Evolutionary conservation across 2,329 filamentous ascomycete genomes (phyloP).

Genomic region (Sporothrix phasma): DNA sequence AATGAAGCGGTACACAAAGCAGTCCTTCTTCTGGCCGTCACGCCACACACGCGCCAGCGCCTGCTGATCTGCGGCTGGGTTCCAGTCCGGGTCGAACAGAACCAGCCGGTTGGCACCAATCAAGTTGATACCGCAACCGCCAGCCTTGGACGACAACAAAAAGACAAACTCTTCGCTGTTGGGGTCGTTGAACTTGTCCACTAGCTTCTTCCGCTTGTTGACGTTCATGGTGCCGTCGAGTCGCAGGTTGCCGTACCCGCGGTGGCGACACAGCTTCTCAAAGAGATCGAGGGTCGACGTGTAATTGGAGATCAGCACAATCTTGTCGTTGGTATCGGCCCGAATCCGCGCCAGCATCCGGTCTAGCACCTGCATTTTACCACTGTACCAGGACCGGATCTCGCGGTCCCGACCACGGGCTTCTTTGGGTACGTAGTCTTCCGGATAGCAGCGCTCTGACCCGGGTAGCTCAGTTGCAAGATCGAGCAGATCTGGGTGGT

Average conservation of each 20-base stretch:
- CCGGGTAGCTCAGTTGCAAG: slow-evolving; percentile 77
- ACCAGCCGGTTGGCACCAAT: slow-evolving; percentile 92
- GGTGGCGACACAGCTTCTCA: slow-evolving; percentile 75
- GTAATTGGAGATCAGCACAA: slow-evolving; percentile 97
- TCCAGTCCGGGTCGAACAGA: slow-evolving; percentile 96
- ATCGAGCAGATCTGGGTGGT: slow-evolving; percentile 88
- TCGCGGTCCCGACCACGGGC: slow-evolving; percentile 81
- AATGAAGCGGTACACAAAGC: slow-evolving; percentile 99
- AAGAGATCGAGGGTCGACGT: slow-evolving; percentile 94
- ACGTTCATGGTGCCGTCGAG: slow-evolving; percentile 98
- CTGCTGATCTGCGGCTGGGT: slow-evolving; percentile 94
- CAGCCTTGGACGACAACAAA: slow-evolving; percentile 90
- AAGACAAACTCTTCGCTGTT: slow-evolving; percentile 87
- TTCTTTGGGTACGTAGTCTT: slow-evolving; percentile 83
- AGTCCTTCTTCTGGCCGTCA: slow-evolving; percentile 98
- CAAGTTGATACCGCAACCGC: slow-evolving; percentile 90
- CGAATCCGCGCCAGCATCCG: slow-evolving; percentile 94
- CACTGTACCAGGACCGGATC: slow-evolving; percentile 89
- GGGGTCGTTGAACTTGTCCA: slow-evolving; percentile 95
- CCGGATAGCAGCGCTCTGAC: slow-evolving; percentile 69
- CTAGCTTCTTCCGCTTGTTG: slow-evolving; percentile 90
- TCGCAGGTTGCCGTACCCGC: slow-evolving; percentile 74
- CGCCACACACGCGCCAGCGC: slow-evolving; percentile 95
- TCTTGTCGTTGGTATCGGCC: slow-evolving; percentile 96
- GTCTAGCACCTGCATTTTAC: slow-evolving; percentile 97